phyloP scores from a whole-genome alignment of 441 rosid genomes.

The Macaranga tanarius region DNA sequence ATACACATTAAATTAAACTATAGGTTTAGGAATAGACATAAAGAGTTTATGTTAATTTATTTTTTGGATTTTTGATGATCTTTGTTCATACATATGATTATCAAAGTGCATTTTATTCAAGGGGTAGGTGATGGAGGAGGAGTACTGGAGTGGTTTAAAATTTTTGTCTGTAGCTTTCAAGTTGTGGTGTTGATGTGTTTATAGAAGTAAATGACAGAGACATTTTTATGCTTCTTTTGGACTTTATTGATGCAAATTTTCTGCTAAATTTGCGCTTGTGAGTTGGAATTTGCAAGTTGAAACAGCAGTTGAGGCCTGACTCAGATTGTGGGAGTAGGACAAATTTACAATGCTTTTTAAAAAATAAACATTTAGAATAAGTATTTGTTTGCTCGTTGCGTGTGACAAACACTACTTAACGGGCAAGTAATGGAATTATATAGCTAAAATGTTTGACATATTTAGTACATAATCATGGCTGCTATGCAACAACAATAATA shows the following conservation, averaged over 20 bases:
- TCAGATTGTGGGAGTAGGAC: too few relatives aligned
- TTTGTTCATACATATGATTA: background rate
- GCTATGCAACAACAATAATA: background rate
- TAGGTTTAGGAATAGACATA: background rate
- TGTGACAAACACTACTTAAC: background rate
- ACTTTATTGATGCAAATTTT: background rate
- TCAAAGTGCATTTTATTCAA: background rate
- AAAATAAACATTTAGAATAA: too few relatives aligned
- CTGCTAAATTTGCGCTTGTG: background rate
- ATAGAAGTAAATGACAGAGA: background rate
- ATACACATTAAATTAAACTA: background rate
- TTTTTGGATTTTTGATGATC: background rate
- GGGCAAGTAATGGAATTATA: background rate
- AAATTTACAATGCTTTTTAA: too few relatives aligned
- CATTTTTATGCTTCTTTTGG: background rate
- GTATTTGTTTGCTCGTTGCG: too few relatives aligned
- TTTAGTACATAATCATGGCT: too few relatives aligned
- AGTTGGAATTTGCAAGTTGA: too few relatives aligned
- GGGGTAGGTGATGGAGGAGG: background rate
- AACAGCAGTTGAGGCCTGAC: too few relatives aligned
- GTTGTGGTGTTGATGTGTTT: background rate
- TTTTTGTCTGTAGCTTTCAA: background rate
- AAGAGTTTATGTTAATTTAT: background rate
- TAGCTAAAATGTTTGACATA: background rate
- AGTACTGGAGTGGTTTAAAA: background rate